phyloP scores from a whole-genome alignment of 2,329 filamentous ascomycete genomes.

The Alternaria dauci region DNA sequence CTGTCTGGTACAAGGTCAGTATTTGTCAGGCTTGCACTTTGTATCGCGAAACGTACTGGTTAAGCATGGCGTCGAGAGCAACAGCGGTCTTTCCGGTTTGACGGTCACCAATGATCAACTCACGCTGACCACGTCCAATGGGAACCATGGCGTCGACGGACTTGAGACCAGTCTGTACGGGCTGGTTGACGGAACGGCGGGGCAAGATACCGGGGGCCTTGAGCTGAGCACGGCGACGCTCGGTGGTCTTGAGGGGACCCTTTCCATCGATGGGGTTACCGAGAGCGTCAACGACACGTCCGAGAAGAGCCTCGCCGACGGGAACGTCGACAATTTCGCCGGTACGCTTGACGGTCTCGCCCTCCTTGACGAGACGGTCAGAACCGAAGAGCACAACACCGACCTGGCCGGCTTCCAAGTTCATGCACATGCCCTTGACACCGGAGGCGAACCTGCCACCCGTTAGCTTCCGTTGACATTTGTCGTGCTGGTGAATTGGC shows the following conservation, averaged over 20 bases:
- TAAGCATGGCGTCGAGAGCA: constrained; percentile 95
- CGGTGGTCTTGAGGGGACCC: constrained; percentile 90
- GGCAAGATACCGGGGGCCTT: constrained; percentile 99
- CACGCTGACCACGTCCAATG: constrained; percentile 99
- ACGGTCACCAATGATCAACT: constrained; percentile 99
- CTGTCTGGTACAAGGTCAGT: not conserved
- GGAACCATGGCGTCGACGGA: constrained; percentile 99
- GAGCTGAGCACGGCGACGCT: constrained; percentile 95
- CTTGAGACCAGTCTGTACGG: constrained; percentile 99
- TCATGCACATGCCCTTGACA: constrained; percentile 99
- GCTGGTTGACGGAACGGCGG: constrained; percentile 96
- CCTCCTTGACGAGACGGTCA: constrained; percentile 99
- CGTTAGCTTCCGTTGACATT: constrained; percentile 37
- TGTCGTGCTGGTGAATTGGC: constrained; percentile 53
- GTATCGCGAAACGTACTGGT: constrained; percentile 77
- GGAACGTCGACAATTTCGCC: constrained; percentile 99
- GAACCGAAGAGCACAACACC: constrained; percentile 99
- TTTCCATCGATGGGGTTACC: constrained; percentile 99
- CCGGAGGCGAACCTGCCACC: constrained; percentile 89
- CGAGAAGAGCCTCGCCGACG: constrained; percentile 90
- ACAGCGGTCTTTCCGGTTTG: constrained; percentile 99
- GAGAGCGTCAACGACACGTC: constrained; percentile 97
- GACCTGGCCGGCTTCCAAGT: constrained; percentile 99
- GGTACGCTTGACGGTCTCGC: constrained; percentile 99
- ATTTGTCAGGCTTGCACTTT: not conserved